Evolutionary conservation across 2,329 filamentous ascomycete species (phyloP).

Genomic region (Pseudogymnoascus sp.): DNA sequence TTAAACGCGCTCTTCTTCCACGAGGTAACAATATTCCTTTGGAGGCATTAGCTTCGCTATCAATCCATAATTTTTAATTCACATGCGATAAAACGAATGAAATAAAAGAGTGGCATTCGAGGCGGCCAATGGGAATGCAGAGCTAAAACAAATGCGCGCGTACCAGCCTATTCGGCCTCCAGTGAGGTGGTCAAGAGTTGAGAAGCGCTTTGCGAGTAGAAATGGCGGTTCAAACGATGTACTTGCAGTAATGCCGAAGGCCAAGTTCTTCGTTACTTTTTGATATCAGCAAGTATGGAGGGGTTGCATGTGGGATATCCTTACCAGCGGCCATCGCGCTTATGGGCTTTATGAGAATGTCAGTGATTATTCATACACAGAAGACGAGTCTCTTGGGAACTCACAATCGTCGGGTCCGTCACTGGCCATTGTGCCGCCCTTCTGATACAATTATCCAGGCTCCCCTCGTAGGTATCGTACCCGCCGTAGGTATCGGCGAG

Average conservation of each 20-base stretch:
- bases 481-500: conserved; percentile 51
- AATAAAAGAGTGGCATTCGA: conserved; percentile 28
- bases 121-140: conserved; percentile 52
- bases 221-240: conserved; percentile 64
- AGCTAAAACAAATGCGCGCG: conserved; percentile 41
- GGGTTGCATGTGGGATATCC: conserved; percentile 43
- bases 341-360: conserved; percentile 37
- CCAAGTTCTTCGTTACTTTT: conserved; percentile 50
- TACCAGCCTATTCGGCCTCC: conserved; percentile 53
- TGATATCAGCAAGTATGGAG: conserved; percentile 46
- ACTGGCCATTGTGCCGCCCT: conserved; percentile 63
- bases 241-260: conserved; percentile 57
- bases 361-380: neutral
- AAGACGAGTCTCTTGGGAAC: conserved; percentile 25
- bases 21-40: conserved; percentile 58
- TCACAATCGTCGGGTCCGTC: conserved; percentile 54
- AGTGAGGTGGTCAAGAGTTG: conserved; percentile 58
- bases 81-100: neutral
- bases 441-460: conserved; percentile 47
- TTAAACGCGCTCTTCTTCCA: conserved; percentile 57
- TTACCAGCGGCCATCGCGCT: conserved; percentile 58
- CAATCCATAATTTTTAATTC: conserved; percentile 33
- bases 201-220: conserved; percentile 54
- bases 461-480: conserved; percentile 57
- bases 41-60: conserved; percentile 43